Base-by-base conservation (phyloP, 1,284 basidiomycete genomes). In the Golubevia pallescens region DNA sequence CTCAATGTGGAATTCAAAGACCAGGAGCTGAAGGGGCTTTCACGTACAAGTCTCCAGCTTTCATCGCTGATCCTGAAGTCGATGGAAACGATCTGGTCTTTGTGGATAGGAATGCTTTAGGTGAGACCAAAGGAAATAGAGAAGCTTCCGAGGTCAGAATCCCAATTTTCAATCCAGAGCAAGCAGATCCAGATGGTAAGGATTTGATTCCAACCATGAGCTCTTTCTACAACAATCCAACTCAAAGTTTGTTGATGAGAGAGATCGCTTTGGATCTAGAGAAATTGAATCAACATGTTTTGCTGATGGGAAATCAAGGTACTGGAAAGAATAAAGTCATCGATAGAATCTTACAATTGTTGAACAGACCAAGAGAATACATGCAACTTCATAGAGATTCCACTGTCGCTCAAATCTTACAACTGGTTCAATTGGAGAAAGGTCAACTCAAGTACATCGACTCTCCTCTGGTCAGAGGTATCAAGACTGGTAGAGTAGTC, bases 291-390 rank as follows among this genome's bases (percentile, higher is more conserved):
- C 75, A 86, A 66, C 85, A 86, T 56, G 68, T 86, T 20, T 69
- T 86, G 20, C 75, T 86, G 1, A 77, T 86, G 71, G 86, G 86
- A 19, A 77, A 77, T 24, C 86, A 86, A 56, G 86, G 86, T 5
- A 84, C 80, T 6, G 86, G 86, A 16, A 86, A 86, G 78, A 86
- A 86, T 77, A 85, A 85, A 73, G 75, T 85, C 60, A 80, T 86
- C 60, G 85, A 86, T 61, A 80, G 84, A 21, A 70, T 85, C 1
- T 75, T 86, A 16, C 75, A 86, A 66, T 74, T 86, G 2, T 78
- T 86, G 16, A 65, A 71, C 16, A 71, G 86, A 2, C 86, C 86
- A 23, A 68, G 86, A 32, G 86, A 86, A 73, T 86, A 86, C 70
- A 82, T 86, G 52, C 86, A 86, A 69, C 75, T 86, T 55, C 84